Conservation (phyloP, 1,284 basidiomycete species). For the Ganoderma sinense region DNA sequence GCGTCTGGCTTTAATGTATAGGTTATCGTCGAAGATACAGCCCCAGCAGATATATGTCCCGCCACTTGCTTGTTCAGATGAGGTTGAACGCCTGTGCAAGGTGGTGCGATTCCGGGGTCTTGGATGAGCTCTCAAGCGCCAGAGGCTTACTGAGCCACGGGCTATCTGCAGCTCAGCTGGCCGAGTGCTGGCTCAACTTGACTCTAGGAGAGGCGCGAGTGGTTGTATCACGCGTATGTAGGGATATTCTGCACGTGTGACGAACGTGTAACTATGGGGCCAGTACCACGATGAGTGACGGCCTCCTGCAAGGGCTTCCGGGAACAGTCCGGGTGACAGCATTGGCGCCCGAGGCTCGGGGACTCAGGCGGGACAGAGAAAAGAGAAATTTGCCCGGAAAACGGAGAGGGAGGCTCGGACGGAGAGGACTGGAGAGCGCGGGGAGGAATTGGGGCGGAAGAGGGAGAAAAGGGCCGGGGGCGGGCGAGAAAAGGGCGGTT, state of each 20-base stretch:
- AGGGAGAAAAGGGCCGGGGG: constrained; percentile 17
- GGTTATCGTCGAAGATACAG: not conserved
- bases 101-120: constrained; percentile 2
- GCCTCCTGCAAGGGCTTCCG: constrained; percentile 14
- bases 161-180: not conserved
- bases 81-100: not conserved
- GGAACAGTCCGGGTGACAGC: constrained; percentile 17
- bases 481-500: constrained; percentile 32
- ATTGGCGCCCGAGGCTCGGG: constrained; percentile 21
- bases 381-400: not conserved
- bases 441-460: constrained; percentile 7
- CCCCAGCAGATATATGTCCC: not conserved
- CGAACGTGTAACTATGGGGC: constrained; percentile 2
- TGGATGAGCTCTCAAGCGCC: not conserved
- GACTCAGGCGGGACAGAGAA: constrained; percentile 1
- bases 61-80: not conserved
- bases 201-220: not conserved
- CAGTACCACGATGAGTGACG: constrained; percentile 23
- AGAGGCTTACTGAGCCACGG: constrained; percentile 11
- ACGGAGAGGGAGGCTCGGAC: not conserved
- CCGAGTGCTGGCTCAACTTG: not conserved
- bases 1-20: not conserved
- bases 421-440: not conserved
- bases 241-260: not conserved
- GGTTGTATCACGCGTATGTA: constrained; percentile 5